These are phyloP conservation scores for Solanum corneliomulleri DNA, from an alignment of 257 asterid species.

Conservation along the genomic window DNA sequence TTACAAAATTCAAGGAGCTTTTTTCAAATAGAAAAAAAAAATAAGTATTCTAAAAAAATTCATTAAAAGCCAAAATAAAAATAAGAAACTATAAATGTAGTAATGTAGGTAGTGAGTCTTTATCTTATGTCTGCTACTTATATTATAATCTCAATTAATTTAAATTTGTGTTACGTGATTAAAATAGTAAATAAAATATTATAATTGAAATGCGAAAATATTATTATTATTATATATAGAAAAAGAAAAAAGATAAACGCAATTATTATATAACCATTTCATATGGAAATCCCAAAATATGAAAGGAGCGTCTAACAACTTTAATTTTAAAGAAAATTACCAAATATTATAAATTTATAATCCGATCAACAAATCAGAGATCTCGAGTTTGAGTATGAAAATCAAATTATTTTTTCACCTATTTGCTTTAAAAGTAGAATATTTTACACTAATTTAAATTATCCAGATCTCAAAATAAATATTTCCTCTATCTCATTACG, in stretches of 20 bases:
- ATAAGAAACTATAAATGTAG: background rate
- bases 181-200: no score
- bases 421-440: background rate
- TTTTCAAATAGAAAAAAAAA: background rate
- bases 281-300: background rate
- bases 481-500: background rate
- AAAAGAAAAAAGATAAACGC: background rate
- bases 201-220: background rate
- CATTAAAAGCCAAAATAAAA: background rate
- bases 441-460: background rate
- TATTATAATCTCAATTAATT: background rate
- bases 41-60: background rate
- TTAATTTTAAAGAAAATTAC: no score
- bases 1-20: background rate
- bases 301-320: background rate
- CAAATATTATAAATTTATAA: background rate
- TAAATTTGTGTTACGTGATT: fast-evolving
- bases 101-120: background rate
- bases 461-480: background rate
- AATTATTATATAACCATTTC: background rate
- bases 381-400: background rate
- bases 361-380: background rate
- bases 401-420: background rate
- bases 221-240: background rate
- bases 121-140: background rate